Base-by-base conservation (phyloP, 2,329 filamentous ascomycete species). In the Pseudogymnoascus destructans region DNA sequence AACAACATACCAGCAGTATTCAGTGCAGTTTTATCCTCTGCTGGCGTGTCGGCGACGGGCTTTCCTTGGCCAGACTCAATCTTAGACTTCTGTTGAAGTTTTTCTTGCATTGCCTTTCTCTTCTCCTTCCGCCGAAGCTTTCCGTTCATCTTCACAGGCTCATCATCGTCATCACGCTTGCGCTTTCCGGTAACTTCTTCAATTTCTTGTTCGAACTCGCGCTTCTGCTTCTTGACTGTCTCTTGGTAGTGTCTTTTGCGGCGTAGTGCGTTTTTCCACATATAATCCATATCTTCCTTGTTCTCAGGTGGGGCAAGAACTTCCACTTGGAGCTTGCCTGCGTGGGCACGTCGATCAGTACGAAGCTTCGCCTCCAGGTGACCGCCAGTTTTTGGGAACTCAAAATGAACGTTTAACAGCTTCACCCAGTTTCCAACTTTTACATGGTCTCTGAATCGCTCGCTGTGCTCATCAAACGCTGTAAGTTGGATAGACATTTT, bases 301-400 rank as follows among this genome's bases (percentile, higher is more conserved):
- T 60, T 61, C 19, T 79, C 70, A 2, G 46, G 46, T 13, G 25
- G n/a, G 11, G 10, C 10, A 33, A 87, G 64, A 8, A 77, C 68
- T 9, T 71, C 71, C n/a, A 92, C 73, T 40, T 80, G 75, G n/a
- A 89, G 66, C 63, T 79, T 83, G 6, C 73, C 64, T 1, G 73
- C 73, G 62, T 71, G 73, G 8, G 65, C 62, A 1, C 65, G 64
- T 5, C 71, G 71, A 64, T 93, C 87, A 57, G 77, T 75, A 63
- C 85, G 82, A 19, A 95, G 70, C 57, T 75, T 80, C 1, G 87
- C 91, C 69, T 95, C 90, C 0, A 95, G 73, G 60, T 79, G 78
- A 3, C 70, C 67, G 23, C 69, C 73, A 52, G 77, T 75, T 55
- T 67, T 73, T 10, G 79, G 78, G 17, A 71, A 72, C 62, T 85